A percentile compares a stretch with the other conserved stretches of the same genome.
phyloP scores from a whole-genome alignment of 495 filamentous ascomycete genomes.

The Aspergillus nidulans region DNA sequence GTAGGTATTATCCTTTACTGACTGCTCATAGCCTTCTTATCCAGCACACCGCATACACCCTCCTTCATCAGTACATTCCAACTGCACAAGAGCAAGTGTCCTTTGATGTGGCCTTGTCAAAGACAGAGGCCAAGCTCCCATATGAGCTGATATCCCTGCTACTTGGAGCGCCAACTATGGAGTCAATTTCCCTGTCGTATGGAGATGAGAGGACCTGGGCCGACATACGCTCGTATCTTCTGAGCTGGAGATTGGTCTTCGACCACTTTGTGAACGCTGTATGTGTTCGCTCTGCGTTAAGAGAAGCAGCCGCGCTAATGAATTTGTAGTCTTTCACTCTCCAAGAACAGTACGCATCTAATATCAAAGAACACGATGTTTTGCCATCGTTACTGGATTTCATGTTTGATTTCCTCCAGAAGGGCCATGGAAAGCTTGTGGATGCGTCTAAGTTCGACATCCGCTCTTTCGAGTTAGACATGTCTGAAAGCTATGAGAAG shows the following conservation, averaged over 20 bases:
- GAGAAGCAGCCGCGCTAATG: conserved; percentile 15
- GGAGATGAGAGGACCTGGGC: conserved; percentile 40
- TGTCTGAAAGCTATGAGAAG: conserved; percentile 55
- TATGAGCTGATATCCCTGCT: conserved; percentile 69
- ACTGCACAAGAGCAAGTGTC: conserved; percentile 75
- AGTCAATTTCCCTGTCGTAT: conserved; percentile 44
- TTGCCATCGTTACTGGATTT: conserved; percentile 68
- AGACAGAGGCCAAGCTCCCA: conserved; percentile 60
- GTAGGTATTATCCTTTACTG: conserved; percentile 64
- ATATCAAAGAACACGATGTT: conserved; percentile 69
- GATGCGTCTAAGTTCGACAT: conserved; percentile 67
- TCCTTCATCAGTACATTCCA: conserved; percentile 75
- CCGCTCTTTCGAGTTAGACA: conserved; percentile 58
- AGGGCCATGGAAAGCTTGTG: conserved; percentile 60
- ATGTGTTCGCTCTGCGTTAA: conserved; percentile 20
- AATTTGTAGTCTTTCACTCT: conserved; percentile 63
- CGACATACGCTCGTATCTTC: conserved; percentile 66
- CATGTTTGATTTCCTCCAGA: conserved; percentile 76
- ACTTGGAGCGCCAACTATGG: conserved; percentile 42
- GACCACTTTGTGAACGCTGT: conserved; percentile 75
- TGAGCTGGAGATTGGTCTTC: conserved; percentile 88
- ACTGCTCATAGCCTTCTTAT: conserved; percentile 69
- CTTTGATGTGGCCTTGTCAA: conserved; percentile 73
- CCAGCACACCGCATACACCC: conserved; percentile 73
- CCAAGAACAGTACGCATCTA: conserved; percentile 68